phyloP scores from a whole-genome alignment of 257 asterid species.

The Pogostemon cablin region DNA sequence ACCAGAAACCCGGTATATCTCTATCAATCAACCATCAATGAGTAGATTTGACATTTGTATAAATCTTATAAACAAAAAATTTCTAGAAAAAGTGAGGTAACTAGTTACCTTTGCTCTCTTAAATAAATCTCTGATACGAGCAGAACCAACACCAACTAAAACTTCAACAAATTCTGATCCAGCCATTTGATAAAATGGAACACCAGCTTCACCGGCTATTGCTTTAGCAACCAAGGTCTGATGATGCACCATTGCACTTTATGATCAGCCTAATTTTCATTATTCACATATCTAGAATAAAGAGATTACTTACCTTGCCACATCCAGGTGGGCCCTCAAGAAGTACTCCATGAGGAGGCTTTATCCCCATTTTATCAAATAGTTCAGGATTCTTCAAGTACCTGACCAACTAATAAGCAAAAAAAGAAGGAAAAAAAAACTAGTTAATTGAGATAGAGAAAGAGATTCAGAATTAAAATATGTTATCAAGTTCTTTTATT shows the following conservation, averaged over 20 bases:
- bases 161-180: slow-evolving; percentile 99
- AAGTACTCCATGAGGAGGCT: slow-evolving; percentile 99
- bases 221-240: slow-evolving; percentile 99
- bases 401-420: slow-evolving; percentile 71
- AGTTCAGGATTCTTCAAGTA: slow-evolving; percentile 97
- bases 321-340: slow-evolving; percentile 99
- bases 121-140: slow-evolving; percentile 96
- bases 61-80: slow-evolving; percentile 10
- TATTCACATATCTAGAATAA: slow-evolving; percentile 17
- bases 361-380: slow-evolving; percentile 94
- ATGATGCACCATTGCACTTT: slow-evolving; percentile 26
- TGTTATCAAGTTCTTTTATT: slow-evolving; percentile 24
- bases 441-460: neutral
- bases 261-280: slow-evolving; percentile 14
- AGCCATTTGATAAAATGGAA: slow-evolving; percentile 99
- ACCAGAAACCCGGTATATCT: neutral
- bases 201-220: slow-evolving; percentile 99
- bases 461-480: neutral
- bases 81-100: neutral
- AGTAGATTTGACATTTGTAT: neutral
- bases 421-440: slow-evolving; percentile 9
- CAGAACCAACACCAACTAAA: slow-evolving; percentile 98
- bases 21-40: slow-evolving; percentile 2
- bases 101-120: slow-evolving; percentile 91
- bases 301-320: slow-evolving; percentile 81